Percentiles rank a stretch among this genome's conserved stretches.
These are phyloP conservation scores for Lactarius deliciosus DNA, from an alignment of 768 basidiomycete species.

Conservation along the genomic window DNA sequence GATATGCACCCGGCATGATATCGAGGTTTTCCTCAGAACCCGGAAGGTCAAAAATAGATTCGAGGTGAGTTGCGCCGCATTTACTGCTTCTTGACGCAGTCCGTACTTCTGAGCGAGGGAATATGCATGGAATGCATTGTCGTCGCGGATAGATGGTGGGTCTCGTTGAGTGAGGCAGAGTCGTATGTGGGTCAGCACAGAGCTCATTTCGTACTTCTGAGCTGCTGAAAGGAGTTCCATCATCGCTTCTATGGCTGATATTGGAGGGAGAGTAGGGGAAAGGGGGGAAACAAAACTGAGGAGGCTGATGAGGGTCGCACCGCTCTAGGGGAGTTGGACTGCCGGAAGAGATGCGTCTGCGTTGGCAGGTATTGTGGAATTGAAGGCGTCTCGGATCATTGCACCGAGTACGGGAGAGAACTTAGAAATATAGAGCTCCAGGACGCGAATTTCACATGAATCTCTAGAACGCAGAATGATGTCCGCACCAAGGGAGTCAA, in stretches of 20 bases:
- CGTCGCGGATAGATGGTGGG: background rate
- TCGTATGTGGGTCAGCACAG: constrained; percentile 6
- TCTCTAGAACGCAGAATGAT: constrained; percentile 45
- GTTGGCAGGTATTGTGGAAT: background rate
- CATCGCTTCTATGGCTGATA: background rate
- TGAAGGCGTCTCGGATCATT: constrained; percentile 26
- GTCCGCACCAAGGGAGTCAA: constrained; percentile 44
- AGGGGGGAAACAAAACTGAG: constrained; percentile 9
- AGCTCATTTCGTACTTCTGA: constrained; percentile 13
- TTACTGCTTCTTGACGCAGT: constrained; percentile 4
- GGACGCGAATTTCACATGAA: constrained; percentile 44
- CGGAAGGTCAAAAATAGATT: background rate
- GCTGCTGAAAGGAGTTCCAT: constrained; percentile 19
- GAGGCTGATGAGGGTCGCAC: background rate
- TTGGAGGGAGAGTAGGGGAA: background rate
- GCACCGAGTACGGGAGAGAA: constrained; percentile 42
- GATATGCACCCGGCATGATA: constrained; percentile 4
- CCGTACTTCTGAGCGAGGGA: constrained; percentile 11
- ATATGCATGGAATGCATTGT: background rate
- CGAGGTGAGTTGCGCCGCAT: constrained; percentile 3
- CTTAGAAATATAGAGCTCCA: constrained; percentile 42
- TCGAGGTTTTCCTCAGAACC: background rate
- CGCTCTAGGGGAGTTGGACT: background rate
- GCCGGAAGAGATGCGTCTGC: background rate
- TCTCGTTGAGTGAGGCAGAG: background rate